A percentile compares a stretch with the other conserved stretches of the same genome.
Evolutionary conservation across 1,284 basidiomycete genomes (phyloP).

Genomic region (Bjerkandera adusta): DNA sequence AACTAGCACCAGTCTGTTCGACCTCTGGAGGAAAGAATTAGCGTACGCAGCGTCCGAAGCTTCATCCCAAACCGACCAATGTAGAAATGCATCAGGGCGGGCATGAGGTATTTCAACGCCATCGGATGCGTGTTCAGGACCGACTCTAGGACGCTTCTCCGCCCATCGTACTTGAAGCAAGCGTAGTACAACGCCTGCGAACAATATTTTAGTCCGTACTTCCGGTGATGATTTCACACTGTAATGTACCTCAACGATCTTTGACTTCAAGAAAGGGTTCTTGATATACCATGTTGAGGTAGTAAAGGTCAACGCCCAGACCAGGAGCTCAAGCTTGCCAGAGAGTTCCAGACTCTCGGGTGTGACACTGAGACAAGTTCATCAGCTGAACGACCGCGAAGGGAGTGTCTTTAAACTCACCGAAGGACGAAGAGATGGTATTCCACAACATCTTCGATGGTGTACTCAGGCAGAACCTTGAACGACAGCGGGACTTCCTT

Average conservation of each 20-base stretch:
- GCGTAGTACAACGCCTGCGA: conserved; percentile 83
- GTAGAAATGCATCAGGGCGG: conserved; percentile 93
- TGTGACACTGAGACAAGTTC: conserved; percentile 28
- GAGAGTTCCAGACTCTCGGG: conserved; percentile 82
- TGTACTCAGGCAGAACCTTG: conserved; percentile 91
- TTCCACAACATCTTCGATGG: conserved; percentile 93
- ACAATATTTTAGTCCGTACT: conserved; percentile 8
- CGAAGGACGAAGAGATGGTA: conserved; percentile 83
- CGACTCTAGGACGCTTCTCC: conserved; percentile 78
- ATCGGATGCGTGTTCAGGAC: conserved; percentile 83
- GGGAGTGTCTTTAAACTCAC: conserved; percentile 45
- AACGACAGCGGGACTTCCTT: conserved; percentile 84
- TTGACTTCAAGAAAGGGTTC: conserved; percentile 98
- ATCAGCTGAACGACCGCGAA: background rate
- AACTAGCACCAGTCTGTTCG: conserved; percentile 95
- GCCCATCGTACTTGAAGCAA: conserved; percentile 74
- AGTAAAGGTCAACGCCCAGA: conserved; percentile 90
- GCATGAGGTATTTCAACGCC: conserved; percentile 88
- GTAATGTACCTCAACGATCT: conserved; percentile 82
- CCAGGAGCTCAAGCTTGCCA: conserved; percentile 86
- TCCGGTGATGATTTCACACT: background rate
- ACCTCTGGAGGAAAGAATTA: conserved; percentile 64
- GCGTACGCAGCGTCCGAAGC: background rate
- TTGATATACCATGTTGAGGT: conserved; percentile 97
- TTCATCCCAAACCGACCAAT: conserved; percentile 60